phyloP scores from a whole-genome alignment of 371 early-diverging fungal genomes.

The Capillidium rhysosporum region DNA sequence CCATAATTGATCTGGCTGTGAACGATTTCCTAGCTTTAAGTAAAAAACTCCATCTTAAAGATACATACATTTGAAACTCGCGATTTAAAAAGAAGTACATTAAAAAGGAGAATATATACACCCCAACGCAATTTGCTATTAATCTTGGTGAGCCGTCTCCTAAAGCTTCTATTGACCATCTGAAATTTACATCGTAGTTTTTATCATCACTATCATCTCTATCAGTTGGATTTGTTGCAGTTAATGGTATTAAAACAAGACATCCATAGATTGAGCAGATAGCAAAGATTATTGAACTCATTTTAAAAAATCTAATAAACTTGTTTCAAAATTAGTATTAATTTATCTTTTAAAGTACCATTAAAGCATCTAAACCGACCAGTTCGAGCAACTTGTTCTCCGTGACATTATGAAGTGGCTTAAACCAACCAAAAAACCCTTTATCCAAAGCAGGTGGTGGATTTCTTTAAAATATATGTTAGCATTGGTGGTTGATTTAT shows the following conservation, averaged over 20 bases:
- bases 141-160: not conserved
- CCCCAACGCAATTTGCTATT: slow-evolving; percentile 3
- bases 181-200: not conserved
- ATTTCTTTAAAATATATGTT: not conserved
- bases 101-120: not conserved
- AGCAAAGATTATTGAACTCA: not conserved
- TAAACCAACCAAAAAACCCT: slow-evolving; percentile 4
- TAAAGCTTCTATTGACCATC: not conserved
- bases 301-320: slow-evolving; percentile 32
- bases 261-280: not conserved
- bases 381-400: slow-evolving; percentile 4
- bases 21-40: not conserved
- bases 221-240: not conserved
- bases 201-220: not conserved
- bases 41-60: slow-evolving; percentile 2
- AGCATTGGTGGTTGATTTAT: not conserved
- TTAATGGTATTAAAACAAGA: not conserved
- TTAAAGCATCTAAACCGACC: slow-evolving; percentile 39
- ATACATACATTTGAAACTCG: slow-evolving; percentile 3
- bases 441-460: not conserved
- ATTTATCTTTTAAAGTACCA: slow-evolving; percentile 11
- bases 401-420: not conserved
- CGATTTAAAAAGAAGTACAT: not conserved
- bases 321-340: not conserved
- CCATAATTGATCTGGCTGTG: slow-evolving; percentile 21